Evolutionary conservation across 176 grass and related monocot species (phyloP).

Genomic region (Dactylis glomerata): DNA sequence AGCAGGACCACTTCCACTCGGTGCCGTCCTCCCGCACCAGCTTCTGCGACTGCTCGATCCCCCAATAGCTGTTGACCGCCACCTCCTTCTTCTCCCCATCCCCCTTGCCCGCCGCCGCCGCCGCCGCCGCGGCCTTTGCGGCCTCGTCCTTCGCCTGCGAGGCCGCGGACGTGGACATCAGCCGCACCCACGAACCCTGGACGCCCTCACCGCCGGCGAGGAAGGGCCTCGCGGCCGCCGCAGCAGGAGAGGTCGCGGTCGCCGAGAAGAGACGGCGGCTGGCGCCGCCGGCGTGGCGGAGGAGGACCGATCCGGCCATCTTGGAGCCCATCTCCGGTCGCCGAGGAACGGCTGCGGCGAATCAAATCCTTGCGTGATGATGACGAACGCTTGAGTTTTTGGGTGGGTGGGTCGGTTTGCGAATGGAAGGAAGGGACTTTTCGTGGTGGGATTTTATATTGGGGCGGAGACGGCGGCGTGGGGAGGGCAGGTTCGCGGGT

Average conservation of each 20-base stretch:
- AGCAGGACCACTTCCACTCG: constrained; percentile 83
- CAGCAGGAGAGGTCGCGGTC: neutral
- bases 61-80: constrained; percentile 69
- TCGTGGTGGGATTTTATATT: neutral
- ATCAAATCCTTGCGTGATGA: too few relatives aligned
- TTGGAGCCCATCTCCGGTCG: constrained; percentile 54
- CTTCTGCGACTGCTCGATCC: constrained; percentile 54
- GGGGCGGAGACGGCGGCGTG: neutral
- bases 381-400: neutral
- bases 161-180: constrained; percentile 33
- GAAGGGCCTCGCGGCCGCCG: neutral
- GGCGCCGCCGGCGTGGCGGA: constrained; percentile 37
- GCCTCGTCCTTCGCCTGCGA: constrained; percentile 15
- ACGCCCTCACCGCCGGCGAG: constrained; percentile 16
- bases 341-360: neutral
- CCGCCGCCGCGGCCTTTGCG: neutral
- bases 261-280: constrained; percentile 24
- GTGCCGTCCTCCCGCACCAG: constrained; percentile 65
- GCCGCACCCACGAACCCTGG: constrained; percentile 18
- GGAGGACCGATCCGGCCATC: constrained; percentile 46
- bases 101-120: neutral
- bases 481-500: neutral
- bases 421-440: neutral
- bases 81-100: constrained; percentile 48
- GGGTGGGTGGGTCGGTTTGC: neutral